These are phyloP conservation scores for Dactylonectria estremocensis DNA, from an alignment of 2,329 filamentous ascomycete genomes.

Conservation along the genomic window DNA sequence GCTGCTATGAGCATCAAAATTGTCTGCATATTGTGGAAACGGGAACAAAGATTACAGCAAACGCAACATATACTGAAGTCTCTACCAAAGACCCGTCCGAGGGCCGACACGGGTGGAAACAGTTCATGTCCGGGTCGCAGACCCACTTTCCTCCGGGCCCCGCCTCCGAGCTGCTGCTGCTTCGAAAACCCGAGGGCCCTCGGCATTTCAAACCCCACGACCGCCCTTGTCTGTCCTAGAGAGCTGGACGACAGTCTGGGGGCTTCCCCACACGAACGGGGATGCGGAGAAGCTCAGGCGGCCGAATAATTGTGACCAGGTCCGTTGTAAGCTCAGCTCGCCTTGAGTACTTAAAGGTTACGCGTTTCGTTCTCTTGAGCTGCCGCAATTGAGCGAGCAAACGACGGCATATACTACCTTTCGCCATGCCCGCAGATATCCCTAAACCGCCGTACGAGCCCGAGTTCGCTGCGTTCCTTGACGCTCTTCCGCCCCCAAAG, in stretches of 20 bases:
- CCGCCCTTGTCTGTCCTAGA: background rate
- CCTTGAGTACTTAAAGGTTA: background rate
- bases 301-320: background rate
- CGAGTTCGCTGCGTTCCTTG: constrained; percentile 38
- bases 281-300: constrained; percentile 12
- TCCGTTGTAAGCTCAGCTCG: background rate
- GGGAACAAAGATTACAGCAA: background rate
- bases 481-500: constrained; percentile 27
- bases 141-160: constrained; percentile 24
- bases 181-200: constrained; percentile 27
- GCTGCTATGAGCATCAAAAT: background rate
- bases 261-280: constrained; percentile 10
- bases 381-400: background rate
- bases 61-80: background rate
- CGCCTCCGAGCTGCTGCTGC: background rate
- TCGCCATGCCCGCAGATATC: constrained; percentile 31
- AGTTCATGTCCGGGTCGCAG: background rate
- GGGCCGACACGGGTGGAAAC: background rate
- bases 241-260: constrained; percentile 7
- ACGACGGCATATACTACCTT: background rate
- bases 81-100: background rate
- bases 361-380: background rate
- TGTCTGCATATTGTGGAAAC: background rate
- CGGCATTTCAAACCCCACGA: constrained; percentile 23
- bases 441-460: constrained; percentile 41